Evolutionary conservation across 495 filamentous ascomycete genomes (phyloP).

Genomic region (Tricharina praecox): DNA sequence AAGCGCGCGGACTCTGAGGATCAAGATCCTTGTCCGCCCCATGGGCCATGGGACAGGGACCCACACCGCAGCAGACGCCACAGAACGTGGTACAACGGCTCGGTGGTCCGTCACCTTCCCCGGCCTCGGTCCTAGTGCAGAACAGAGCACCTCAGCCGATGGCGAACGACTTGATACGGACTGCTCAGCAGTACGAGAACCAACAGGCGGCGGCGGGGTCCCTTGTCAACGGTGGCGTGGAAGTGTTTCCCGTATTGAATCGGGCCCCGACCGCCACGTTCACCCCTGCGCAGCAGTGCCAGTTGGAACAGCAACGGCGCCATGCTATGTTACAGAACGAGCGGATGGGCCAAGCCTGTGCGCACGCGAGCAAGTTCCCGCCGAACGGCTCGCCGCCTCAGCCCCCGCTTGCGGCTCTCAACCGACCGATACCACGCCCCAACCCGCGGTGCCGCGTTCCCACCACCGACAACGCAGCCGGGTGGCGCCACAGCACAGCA

Average conservation of each 20-base stretch:
- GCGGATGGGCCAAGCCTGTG: not conserved
- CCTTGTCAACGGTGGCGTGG: constrained; percentile 1
- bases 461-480: not conserved
- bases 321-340: not conserved
- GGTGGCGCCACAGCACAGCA: not conserved
- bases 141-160: not conserved
- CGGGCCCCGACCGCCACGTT: not conserved
- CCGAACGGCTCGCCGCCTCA: not conserved
- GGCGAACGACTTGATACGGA: not conserved
- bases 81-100: not conserved
- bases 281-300: not conserved
- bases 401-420: not conserved
- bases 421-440: not conserved
- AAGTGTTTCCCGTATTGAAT: constrained; percentile 1
- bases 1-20: too few species aligned
- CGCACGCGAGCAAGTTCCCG: constrained; percentile 2
- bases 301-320: constrained; percentile 2
- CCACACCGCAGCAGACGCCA: not conserved
- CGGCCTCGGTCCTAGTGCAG: not conserved
- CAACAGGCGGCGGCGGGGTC: not conserved
- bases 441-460: not conserved
- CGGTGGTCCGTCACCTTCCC: not conserved
- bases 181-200: constrained; percentile 3
- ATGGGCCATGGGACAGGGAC: not conserved
- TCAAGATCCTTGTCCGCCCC: too few species aligned